A percentile compares a stretch with the other conserved stretches of the same genome.
phyloP scores from a whole-genome alignment of 2,329 filamentous ascomycete genomes.

The Plenodomus lindquistii region DNA sequence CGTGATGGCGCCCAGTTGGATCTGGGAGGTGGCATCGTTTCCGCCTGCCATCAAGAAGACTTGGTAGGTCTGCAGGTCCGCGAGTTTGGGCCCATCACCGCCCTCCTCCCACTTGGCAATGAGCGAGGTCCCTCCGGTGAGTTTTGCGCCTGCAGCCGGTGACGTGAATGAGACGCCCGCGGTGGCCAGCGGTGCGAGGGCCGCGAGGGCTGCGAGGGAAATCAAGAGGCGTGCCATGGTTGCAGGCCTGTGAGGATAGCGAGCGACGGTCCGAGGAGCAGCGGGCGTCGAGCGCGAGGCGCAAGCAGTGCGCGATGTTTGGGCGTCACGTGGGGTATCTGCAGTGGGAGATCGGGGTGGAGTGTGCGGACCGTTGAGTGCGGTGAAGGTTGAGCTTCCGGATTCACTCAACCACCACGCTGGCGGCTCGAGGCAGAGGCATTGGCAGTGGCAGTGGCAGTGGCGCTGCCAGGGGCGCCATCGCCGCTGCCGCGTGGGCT shows the following conservation, averaged over 20 bases:
- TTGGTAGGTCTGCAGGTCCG: slow-evolving; percentile 58
- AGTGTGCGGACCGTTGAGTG: neutral
- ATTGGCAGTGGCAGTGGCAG: no score
- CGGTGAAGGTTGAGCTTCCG: slow-evolving; percentile 15
- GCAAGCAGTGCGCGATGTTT: neutral
- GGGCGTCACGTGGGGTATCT: neutral
- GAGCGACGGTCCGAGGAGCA: slow-evolving; percentile 16
- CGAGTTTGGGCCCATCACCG: slow-evolving; percentile 53
- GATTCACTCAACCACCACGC: slow-evolving; percentile 21
- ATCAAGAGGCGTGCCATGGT: slow-evolving; percentile 34
- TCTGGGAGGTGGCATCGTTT: slow-evolving; percentile 54
- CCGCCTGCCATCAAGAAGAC: slow-evolving; percentile 65
- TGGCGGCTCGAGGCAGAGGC: no score
- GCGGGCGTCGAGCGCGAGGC: neutral
- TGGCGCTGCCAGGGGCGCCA: slow-evolving; percentile 33
- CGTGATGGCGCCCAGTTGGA: slow-evolving; percentile 39
- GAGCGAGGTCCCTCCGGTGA: slow-evolving; percentile 56
- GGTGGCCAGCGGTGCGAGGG: slow-evolving; percentile 48
- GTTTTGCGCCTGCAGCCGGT: slow-evolving; percentile 56
- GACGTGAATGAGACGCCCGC: slow-evolving; percentile 60
- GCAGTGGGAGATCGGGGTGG: neutral
- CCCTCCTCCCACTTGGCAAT: slow-evolving; percentile 62
- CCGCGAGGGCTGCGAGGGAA: slow-evolving; percentile 35
- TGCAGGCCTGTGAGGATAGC: slow-evolving; percentile 13
- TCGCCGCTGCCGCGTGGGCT: slow-evolving; percentile 28